Percentiles rank a stretch among this genome's conserved stretches.
Conservation (phyloP, 306 rosid species). For the Quercus wislizeni region DNA sequence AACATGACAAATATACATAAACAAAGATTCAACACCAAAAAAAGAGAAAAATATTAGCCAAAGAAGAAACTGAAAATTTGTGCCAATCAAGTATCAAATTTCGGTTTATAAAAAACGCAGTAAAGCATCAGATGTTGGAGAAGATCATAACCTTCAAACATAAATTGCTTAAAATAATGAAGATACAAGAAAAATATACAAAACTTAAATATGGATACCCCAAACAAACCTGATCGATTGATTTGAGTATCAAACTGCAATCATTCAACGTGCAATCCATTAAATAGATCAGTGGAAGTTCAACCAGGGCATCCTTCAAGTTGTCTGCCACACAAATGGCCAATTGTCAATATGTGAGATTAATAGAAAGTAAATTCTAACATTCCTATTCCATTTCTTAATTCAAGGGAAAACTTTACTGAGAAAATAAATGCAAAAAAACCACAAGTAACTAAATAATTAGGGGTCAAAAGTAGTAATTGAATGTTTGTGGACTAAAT, state of each 20-base stretch:
- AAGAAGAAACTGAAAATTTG: background rate
- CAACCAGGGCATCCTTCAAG: constrained; percentile 35
- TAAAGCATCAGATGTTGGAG: background rate
- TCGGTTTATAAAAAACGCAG: background rate
- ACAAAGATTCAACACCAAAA: background rate
- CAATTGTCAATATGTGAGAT: constrained; percentile 24
- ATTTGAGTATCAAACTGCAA: constrained; percentile 64
- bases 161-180: background rate
- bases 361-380: background rate
- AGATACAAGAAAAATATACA: constrained; percentile 3
- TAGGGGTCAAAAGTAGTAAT: no score
- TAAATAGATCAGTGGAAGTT: constrained; percentile 72
- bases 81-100: background rate
- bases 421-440: background rate
- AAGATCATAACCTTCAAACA: background rate
- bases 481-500: no score
- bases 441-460: background rate
- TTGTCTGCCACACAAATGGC: constrained; percentile 46
- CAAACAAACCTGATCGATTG: constrained; percentile 66
- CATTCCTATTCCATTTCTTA: constrained; percentile 20
- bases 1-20: background rate
- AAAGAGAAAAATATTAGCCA: background rate
- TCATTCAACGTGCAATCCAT: constrained; percentile 90
- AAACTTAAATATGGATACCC: constrained; percentile 7
- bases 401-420: background rate